Base-by-base conservation (phyloP, 2,329 filamentous ascomycete genomes). In the Lecanoromycetidae sp. region DNA sequence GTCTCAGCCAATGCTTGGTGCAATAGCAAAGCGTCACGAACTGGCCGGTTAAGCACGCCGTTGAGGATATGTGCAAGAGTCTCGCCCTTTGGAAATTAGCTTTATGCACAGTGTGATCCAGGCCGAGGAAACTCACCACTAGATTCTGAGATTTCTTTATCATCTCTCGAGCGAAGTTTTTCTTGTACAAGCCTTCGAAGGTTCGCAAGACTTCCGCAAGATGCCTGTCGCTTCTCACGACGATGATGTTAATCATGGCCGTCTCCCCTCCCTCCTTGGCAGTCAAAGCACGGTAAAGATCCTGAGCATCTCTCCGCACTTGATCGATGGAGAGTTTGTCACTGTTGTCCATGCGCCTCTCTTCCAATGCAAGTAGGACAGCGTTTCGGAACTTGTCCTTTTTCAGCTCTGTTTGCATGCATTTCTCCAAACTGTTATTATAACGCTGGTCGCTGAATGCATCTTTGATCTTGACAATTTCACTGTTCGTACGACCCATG, bases 331-430 rank as follows among this genome's bases (percentile, higher is more conserved):
- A 80, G 5, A 80, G 54, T 1, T 74, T 71, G 59, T 87, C 82
- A 17, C 70, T 72, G 54, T 96, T 88, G 55, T 91, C 84, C 76
- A 94, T 91, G 9, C 87, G 70, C 47, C 77, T 71, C 62, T 84
- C 87, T 48, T 94, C 87, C 0, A 98, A 72, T 5, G 84, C 87
- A 60, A 87, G 72, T 50, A 96, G 61, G 3, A 98, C 80, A 0
- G 88, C 88, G 54, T 80, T 82, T 53, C 94, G 87, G 69, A 96
- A 98, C 66, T 96, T 96, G 66, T 96, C 88, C 53, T 91, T 87
- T 59, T 88, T 90, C 30, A 98, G 72, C 66, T 98, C 91, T 40
- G 82, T 84, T 61, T 84, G 82, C 84, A 96, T 94, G 65, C 88
- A 95, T 57, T 79, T 79, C 46, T 75, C 75, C 44, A 96, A 68